Evolutionary conservation across 495 filamentous ascomycete genomes (phyloP), one percentile per base, ranked within the genome.

Genomic region (Hypoxylon fragiforme): DNA sequence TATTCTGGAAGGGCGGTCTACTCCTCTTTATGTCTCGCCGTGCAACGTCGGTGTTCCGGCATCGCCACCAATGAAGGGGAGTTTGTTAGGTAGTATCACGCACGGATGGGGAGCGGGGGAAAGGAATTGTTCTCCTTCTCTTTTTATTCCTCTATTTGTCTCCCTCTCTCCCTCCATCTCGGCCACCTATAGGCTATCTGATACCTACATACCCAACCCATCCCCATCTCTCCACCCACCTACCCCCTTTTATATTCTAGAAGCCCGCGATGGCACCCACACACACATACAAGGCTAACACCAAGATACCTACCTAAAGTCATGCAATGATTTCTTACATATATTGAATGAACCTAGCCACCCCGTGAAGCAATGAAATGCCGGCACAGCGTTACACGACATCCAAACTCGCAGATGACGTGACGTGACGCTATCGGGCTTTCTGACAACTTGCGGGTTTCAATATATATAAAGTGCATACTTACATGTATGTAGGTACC

Each of bases 11-110:
- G 8, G 26, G 30, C n/a, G n/a, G n/a, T n/a, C n/a, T 14, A 39
- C 24, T 44, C n/a, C 22, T 20, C 30, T 26, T n/a, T 39, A 19
- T 55, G 40, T 41, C 38, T 50, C 42, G 39, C 57, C 50, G 57
- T 60, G 50, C 57, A 30, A 60, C 57, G 50, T 55, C 50, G 46
- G 57, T 20, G n/a, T 45, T 45, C 50, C 49, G 57, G 57, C 28
- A 31, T 46, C 45, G 15, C 50, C 6, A 20, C 50, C 50, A 60
- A 60, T 60, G 21, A 37, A 55, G 35, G 41, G 12, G 6, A 49
- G n/a, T 0, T 28, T 8, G n/a, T 31, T 46, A 9, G 30, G 37
- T 35, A 46, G 55, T 8, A 60, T 60, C 38, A 40, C 20, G 24
- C 57, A 36, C 46, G 47, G 46, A 20, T 16, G 19, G 36, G 36